Evolutionary conservation across 1,284 basidiomycete genomes (phyloP), one percentile per base, ranked within the genome.

Genomic region (Tylopilus sp.): DNA sequence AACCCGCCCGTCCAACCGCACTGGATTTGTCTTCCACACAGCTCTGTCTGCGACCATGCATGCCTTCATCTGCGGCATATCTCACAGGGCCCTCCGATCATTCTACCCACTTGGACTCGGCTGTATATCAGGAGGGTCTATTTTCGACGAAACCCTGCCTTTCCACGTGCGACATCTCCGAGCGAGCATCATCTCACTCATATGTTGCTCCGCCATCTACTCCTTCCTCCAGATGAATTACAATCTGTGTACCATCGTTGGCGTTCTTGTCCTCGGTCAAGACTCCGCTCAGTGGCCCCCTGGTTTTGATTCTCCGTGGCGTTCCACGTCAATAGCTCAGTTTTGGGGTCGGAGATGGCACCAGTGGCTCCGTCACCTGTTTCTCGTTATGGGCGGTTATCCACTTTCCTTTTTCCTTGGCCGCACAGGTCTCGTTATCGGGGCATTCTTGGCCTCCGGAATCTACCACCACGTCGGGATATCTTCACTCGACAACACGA

Each of bases 371-470:
- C 66, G 35, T 11, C 10, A 18, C n/a, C 20, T 9, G 11, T 36
- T 29, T 29, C n/a, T 6, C 20, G 14, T 6, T 20, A n/a, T 46
- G n/a, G 48, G 34, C 4, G 20, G 58, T 5, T 51, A 52, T 4
- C 66, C 68, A 1, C 76, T 82, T 55, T 53, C 41, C 26, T 18
- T 50, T 1, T 14, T 64, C 17, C 59, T 76, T 20, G 81, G 80
- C 5, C 71, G 71, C 9, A 37, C 60, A 1, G 80, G 76, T 3
- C 67, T 62, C 5, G 65, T 81, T 5, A 30, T 83, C 5, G 82
- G 80, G 10, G 72, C 73, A 0, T 85, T 85, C 61, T 52, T 78
- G 2, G 59, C 74, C 7, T 85, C 82, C 0, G 81, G 73, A 2
- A 38, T 80, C 0, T 57, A 81, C 24, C 83, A 85, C 54, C 67